Evolutionary conservation across 768 basidiomycete genomes (phyloP).

Genomic region (Dictyophora rubrovolvata): DNA sequence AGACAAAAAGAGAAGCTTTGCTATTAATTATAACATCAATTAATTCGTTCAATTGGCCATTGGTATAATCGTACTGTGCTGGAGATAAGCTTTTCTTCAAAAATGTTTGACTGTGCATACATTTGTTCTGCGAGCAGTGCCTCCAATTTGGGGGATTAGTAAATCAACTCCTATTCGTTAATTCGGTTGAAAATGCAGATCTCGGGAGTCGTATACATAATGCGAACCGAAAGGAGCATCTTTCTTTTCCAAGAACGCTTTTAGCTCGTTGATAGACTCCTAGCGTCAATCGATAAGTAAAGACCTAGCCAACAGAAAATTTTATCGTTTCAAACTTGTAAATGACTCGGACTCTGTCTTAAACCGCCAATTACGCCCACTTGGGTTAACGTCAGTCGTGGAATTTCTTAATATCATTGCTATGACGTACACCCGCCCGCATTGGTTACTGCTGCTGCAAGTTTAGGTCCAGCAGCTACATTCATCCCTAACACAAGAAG

Average conservation of each 20-base stretch:
- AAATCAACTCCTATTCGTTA: slow-evolving; percentile 59
- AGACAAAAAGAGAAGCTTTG: slow-evolving; percentile 70
- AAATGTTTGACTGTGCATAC: slow-evolving; percentile 17
- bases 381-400: slow-evolving; percentile 42
- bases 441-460: slow-evolving; percentile 89
- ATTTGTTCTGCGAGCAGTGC: slow-evolving; percentile 78
- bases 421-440: slow-evolving; percentile 36
- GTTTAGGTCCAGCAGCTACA: slow-evolving; percentile 72
- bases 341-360: slow-evolving; percentile 60
- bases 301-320: slow-evolving; percentile 11
- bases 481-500: slow-evolving; percentile 51
- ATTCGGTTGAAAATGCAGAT: neutral
- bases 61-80: slow-evolving; percentile 58
- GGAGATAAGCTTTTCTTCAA: neutral
- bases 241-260: slow-evolving; percentile 63
- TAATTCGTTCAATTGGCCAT: slow-evolving; percentile 65
- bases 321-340: slow-evolving; percentile 25
- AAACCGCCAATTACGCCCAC: slow-evolving; percentile 80
- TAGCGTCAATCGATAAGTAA: neutral
- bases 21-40: slow-evolving; percentile 69
- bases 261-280: slow-evolving; percentile 60
- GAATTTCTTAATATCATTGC: neutral
- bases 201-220: neutral
- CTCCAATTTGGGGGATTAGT: slow-evolving; percentile 73
- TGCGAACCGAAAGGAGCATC: slow-evolving; percentile 49